Percentiles rank a stretch among this genome's conserved stretches.
phyloP scores from a whole-genome alignment of 1,139 yeast species.

The Pichia terricola region DNA sequence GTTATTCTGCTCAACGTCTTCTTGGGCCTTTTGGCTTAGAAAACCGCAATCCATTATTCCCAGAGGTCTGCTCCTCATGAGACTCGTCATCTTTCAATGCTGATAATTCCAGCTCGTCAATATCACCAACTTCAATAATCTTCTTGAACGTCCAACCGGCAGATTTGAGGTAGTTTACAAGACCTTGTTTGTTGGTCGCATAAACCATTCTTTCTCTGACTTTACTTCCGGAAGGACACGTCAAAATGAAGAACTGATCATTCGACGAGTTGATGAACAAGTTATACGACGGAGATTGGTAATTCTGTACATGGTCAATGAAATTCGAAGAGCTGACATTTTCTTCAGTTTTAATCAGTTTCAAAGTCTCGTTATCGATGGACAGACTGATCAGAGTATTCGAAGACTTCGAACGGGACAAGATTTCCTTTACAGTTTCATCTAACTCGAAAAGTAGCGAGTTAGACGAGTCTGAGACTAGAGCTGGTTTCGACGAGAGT shows the following conservation, averaged over 20 bases:
- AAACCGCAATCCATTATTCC: constrained; percentile 13
- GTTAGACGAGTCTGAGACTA: constrained; percentile 19
- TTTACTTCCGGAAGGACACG: constrained; percentile 86
- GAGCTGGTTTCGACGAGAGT: constrained; percentile 1
- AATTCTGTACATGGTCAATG: neutral
- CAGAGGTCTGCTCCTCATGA: constrained; percentile 1
- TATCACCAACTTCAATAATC: constrained; percentile 58
- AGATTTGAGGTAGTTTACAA: constrained; percentile 41
- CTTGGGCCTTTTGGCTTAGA: constrained; percentile 27
- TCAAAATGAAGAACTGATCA: constrained; percentile 53
- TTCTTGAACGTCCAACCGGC: constrained; percentile 30
- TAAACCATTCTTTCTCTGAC: constrained; percentile 89
- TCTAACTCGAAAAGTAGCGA: constrained; percentile 11
- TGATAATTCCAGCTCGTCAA: constrained; percentile 47
- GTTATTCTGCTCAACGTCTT: constrained; percentile 15
- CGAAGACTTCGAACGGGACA: neutral
- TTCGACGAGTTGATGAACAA: constrained; percentile 34
- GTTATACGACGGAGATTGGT: constrained; percentile 39
- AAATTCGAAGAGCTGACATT: neutral
- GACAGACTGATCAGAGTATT: neutral
- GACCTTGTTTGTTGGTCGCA: constrained; percentile 72
- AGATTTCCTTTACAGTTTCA: neutral
- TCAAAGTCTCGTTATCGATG: constrained; percentile 2
- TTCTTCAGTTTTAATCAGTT: constrained; percentile 5
- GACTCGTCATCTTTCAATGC: constrained; percentile 11